Conservation (phyloP, 1,284 basidiomycete genomes). For the Puccinia novopanici region DNA sequence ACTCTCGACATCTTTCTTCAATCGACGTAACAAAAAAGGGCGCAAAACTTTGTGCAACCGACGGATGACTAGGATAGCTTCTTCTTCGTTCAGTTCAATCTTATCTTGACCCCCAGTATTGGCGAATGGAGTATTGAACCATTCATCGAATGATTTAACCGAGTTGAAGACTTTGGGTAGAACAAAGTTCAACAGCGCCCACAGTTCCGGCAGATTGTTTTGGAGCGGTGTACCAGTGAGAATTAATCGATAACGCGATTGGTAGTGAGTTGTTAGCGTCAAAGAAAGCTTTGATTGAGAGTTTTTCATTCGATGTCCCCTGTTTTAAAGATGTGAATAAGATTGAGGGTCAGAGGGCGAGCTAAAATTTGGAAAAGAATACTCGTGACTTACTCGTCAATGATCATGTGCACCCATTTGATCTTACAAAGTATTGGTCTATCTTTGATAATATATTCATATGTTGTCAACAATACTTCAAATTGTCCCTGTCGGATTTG, state of each 20-base stretch:
- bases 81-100: constrained; percentile 99
- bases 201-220: constrained; percentile 97
- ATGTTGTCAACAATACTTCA: constrained; percentile 94
- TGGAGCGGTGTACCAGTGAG: constrained; percentile 91
- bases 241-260: constrained; percentile 89
- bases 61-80: constrained; percentile 93
- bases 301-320: constrained; percentile 99
- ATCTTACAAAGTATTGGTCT: constrained; percentile 83
- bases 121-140: constrained; percentile 99
- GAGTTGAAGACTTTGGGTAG: constrained; percentile 99
- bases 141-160: constrained; percentile 98
- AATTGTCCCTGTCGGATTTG: constrained; percentile 68
- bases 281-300: constrained; percentile 91
- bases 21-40: constrained; percentile 89
- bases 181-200: constrained; percentile 97
- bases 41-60: constrained; percentile 97
- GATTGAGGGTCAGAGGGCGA: not conserved
- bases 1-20: constrained; percentile 98
- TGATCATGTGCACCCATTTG: constrained; percentile 99
- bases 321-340: constrained; percentile 52
- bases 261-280: constrained; percentile 90
- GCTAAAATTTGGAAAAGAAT: not conserved
- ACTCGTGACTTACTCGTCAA: constrained; percentile 70
- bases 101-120: constrained; percentile 94
- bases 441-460: constrained; percentile 99